Base-by-base conservation (phyloP, 2,329 filamentous ascomycete genomes). In the Nannizziopsis barbatae region DNA sequence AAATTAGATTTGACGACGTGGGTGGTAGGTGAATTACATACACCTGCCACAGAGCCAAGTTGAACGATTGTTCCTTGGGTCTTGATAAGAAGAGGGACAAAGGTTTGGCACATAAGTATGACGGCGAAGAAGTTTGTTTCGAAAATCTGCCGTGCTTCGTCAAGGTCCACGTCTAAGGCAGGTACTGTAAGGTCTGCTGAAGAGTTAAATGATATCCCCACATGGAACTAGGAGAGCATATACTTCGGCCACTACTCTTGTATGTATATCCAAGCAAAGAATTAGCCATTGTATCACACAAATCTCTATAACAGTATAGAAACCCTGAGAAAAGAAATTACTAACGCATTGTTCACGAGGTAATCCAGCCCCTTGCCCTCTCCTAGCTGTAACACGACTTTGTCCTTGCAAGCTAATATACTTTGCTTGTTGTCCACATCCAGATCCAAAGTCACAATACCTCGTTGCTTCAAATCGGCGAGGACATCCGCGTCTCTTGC, bases 121-220 rank as follows among this genome's bases (percentile, higher is more conserved):
- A 79, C 72, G 2, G 69, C 66, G 59, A 79, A 76, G 41, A 80
- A 63, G 52, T 81, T 80, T 15, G 71, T 71, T 51, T 76, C 72
- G 53, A 76, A 75, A 0, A 65, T 71, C 38, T 60, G 49, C 15
- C 68, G 65, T 5, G 71, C 67, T 54, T 76, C 72, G 2, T 62
- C 54, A 11, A 74, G 56, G 20, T 77, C 69, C 41, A 75, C 68
- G 51, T 80, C 75, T 45, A 76, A 66, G 4, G 76, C 76, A 1
- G 76, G 75, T 1, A 79, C 70, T 1, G 74, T 77, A 55, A 77
- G 79, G 55, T 78, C 67, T 69, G 14, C 18, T 38, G 14, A 14
- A 47, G 11, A 27, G 27, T 11, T 37, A 17, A 45, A 40, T 7
- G 6, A 37, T 43, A 15, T 33, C n/a, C 32, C 17, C 6, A 45